Evolutionary conservation across 768 basidiomycete species (phyloP).

Genomic region (Tricholoma sp.): DNA sequence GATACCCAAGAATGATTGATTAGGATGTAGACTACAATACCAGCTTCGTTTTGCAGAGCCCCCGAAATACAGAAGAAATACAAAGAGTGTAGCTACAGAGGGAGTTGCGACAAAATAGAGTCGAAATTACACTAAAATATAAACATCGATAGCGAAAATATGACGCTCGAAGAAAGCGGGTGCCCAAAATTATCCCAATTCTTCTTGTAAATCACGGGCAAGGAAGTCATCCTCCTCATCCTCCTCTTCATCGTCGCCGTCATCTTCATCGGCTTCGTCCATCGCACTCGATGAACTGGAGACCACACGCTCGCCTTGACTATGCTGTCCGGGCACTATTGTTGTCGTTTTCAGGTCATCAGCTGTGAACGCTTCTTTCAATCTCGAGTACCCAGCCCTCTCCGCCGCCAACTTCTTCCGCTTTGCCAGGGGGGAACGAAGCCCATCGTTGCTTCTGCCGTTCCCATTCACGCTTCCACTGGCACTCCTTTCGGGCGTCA

Average conservation of each 20-base stretch:
- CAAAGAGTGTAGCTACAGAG: slow-evolving; percentile 2
- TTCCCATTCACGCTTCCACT: slow-evolving; percentile 30
- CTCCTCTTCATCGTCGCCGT: slow-evolving; percentile 39
- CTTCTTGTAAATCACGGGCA: slow-evolving; percentile 75
- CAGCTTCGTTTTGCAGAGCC: not conserved
- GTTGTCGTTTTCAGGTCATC: slow-evolving; percentile 35
- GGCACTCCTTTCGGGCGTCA: slow-evolving; percentile 59
- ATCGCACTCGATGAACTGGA: slow-evolving; percentile 10
- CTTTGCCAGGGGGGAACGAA: slow-evolving; percentile 72
- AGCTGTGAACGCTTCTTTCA: slow-evolving; percentile 63
- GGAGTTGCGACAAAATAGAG: slow-evolving; percentile 6
- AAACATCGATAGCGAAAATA: not conserved
- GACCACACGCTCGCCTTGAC: slow-evolving; percentile 10
- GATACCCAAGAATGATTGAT: not conserved
- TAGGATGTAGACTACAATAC: not conserved
- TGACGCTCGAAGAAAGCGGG: not conserved
- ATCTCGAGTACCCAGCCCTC: slow-evolving; percentile 56
- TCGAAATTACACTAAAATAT: slow-evolving; percentile 7
- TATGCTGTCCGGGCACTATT: slow-evolving; percentile 8
- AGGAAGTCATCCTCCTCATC: slow-evolving; percentile 73
- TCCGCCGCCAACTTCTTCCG: slow-evolving; percentile 71
- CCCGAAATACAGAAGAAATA: not conserved
- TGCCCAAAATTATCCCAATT: slow-evolving; percentile 59
- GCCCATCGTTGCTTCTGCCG: slow-evolving; percentile 34
- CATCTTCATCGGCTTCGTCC: slow-evolving; percentile 32